Percentiles rank a stretch among this genome's conserved stretches.
Evolutionary conservation across 257 asterid species (phyloP).

Genomic region (Ilex aquifolium): DNA sequence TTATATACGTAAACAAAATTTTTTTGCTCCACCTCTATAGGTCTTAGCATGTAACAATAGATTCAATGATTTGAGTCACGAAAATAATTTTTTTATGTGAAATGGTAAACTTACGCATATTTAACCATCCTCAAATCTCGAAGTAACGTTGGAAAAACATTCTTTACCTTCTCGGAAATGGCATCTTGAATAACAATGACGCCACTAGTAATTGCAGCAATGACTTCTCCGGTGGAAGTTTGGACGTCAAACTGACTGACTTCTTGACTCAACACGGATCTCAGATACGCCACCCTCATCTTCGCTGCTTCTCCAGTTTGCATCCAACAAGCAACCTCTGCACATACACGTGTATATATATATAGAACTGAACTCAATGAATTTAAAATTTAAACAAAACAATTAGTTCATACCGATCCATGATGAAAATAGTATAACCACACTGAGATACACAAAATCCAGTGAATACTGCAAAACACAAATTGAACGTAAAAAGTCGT

Average conservation of each 20-base stretch:
- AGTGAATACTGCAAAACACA: conserved; percentile 65
- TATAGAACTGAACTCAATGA: too few relatives aligned
- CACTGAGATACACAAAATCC: conserved; percentile 91
- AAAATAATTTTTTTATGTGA: too few relatives aligned
- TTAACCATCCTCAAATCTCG: too few relatives aligned
- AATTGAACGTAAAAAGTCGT: neutral
- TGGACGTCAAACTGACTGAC: conserved; percentile 80
- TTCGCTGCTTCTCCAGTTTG: conserved; percentile 92
- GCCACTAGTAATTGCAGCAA: conserved; percentile 87
- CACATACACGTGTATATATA: neutral
- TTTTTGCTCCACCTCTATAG: too few relatives aligned
- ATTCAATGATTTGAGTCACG: too few relatives aligned
- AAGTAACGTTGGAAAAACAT: too few relatives aligned
- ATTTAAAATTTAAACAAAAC: too few relatives aligned
- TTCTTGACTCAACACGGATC: conserved; percentile 76
- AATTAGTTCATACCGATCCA: conserved; percentile 58
- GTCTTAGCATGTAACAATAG: too few relatives aligned
- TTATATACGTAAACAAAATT: too few relatives aligned
- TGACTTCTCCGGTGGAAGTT: conserved; percentile 83
- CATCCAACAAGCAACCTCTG: conserved; percentile 99
- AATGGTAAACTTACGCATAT: too few relatives aligned
- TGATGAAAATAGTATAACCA: conserved; percentile 76
- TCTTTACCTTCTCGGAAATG: conserved; percentile 79
- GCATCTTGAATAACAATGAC: conserved; percentile 89
- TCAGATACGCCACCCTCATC: conserved; percentile 90